Percentiles rank a stretch among this genome's conserved stretches.
Evolutionary conservation across 352 stramenopile species (phyloP).

Genomic region (Peronospora destructor): DNA sequence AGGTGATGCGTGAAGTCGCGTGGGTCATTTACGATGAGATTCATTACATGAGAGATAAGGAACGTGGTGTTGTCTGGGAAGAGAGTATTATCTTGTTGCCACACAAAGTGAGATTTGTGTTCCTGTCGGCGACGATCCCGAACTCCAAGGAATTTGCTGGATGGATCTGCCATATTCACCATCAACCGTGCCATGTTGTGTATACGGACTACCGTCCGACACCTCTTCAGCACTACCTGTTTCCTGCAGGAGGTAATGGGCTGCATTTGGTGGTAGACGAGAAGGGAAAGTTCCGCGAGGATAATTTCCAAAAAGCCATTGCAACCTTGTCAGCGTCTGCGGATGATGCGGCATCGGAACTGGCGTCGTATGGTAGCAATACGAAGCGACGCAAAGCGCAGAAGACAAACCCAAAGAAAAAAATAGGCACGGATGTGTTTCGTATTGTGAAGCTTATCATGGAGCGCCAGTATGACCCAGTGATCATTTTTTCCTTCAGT

Average conservation of each 20-base stretch:
- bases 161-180: constrained; percentile 99
- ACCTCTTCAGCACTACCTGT: constrained; percentile 99
- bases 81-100: constrained; percentile 98
- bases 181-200: constrained; percentile 99
- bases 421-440: constrained; percentile 92
- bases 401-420: constrained; percentile 79
- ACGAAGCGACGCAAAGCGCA: constrained; percentile 57
- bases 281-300: constrained; percentile 96
- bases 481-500: constrained; percentile 99
- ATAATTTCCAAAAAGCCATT: constrained; percentile 95
- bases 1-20: constrained; percentile 97
- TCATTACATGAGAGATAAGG: constrained; percentile 99
- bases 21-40: constrained; percentile 99
- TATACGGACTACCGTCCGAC: constrained; percentile 99
- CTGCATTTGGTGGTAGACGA: constrained; percentile 99
- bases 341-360: constrained; percentile 64
- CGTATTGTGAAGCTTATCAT: constrained; percentile 98
- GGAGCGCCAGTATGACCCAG: constrained; percentile 93
- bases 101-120: constrained; percentile 98
- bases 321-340: constrained; percentile 54
- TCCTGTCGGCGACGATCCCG: constrained; percentile 97
- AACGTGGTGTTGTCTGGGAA: constrained; percentile 97
- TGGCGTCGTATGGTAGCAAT: constrained; percentile 73
- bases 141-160: constrained; percentile 95
- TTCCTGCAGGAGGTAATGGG: constrained; percentile 92